phyloP scores from a whole-genome alignment of 2,329 filamentous ascomycete genomes.

The Penicillium expansum region DNA sequence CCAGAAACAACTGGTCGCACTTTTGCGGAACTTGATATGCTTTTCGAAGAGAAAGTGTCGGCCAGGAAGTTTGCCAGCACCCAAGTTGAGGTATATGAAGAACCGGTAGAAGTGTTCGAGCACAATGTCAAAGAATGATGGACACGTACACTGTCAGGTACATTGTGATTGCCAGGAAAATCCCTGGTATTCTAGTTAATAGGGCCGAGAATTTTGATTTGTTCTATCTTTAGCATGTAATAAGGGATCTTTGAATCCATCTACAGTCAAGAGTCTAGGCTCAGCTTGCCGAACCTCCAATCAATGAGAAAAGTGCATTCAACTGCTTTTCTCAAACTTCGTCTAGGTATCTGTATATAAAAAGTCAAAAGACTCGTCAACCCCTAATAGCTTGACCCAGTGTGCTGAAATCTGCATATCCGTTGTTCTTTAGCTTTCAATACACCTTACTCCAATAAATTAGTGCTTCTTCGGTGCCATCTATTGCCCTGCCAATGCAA shows the following conservation, averaged over 20 bases:
- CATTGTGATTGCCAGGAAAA: too few species aligned
- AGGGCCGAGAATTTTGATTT: not conserved
- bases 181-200: not conserved
- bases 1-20: too few species aligned
- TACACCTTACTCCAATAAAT: not conserved
- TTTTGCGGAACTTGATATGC: too few species aligned
- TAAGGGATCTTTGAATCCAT: not conserved
- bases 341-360: not conserved
- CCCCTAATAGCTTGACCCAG: not conserved
- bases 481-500: constrained; percentile 26
- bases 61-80: too few species aligned
- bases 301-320: not conserved
- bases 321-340: not conserved
- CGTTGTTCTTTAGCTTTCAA: not conserved
- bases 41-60: too few species aligned
- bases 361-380: not conserved
- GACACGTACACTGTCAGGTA: not conserved
- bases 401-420: not conserved
- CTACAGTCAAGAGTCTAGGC: too few species aligned
- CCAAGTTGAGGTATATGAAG: too few species aligned
- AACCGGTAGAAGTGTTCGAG: too few species aligned
- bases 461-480: not conserved
- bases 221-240: not conserved
- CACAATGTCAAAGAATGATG: too few species aligned
- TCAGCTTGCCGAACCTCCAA: not conserved